Evolutionary conservation across 441 rosid species (phyloP).

Genomic region (Isatis lusitanica): DNA sequence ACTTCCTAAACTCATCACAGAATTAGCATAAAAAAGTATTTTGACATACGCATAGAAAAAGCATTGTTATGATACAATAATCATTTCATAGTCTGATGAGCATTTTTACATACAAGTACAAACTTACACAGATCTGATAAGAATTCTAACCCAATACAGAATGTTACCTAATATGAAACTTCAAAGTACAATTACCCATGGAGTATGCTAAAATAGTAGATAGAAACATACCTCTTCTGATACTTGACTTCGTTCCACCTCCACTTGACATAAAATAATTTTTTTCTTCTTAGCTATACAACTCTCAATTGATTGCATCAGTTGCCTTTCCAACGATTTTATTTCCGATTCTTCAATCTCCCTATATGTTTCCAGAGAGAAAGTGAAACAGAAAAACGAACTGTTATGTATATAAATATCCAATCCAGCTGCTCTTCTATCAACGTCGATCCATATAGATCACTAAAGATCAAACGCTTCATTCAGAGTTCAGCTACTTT

Average conservation of each 20-base stretch:
- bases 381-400: conserved; percentile 23
- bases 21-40: conserved; percentile 6
- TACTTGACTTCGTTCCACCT: conserved; percentile 88
- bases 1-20: conserved; percentile 17
- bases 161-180: not conserved
- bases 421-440: not conserved
- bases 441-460: conserved; percentile 10
- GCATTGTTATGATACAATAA: not conserved
- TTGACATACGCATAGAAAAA: not conserved
- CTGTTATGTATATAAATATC: not conserved
- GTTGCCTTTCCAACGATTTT: conserved; percentile 90
- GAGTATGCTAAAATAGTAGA: not conserved
- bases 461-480: conserved; percentile 5
- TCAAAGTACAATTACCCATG: not conserved
- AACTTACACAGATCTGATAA: not conserved
- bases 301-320: conserved; percentile 96
- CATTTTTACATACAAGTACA: not conserved
- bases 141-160: conserved; percentile 3
- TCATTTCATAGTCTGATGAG: not conserved
- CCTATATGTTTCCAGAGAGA: conserved; percentile 46
- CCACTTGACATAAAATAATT: conserved; percentile 81
- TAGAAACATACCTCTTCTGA: conserved; percentile 71
- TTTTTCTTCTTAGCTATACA: conserved; percentile 91
- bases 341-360: conserved; percentile 96
- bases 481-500: conserved; percentile 1